phyloP scores from a whole-genome alignment of 2,329 filamentous ascomycete genomes.

The Blumeria graminis region DNA sequence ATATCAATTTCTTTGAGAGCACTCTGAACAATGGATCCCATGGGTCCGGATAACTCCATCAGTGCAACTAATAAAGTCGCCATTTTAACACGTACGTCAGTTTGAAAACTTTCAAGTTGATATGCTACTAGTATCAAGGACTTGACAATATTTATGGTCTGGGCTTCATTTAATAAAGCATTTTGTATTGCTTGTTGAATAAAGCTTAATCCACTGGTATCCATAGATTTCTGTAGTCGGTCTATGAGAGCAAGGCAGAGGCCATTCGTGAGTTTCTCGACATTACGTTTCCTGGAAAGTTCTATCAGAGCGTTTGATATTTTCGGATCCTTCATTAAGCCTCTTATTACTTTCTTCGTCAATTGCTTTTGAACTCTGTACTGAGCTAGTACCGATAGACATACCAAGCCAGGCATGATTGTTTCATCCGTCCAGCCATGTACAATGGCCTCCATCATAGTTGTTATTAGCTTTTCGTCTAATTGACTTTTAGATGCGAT shows the following conservation, averaged over 20 bases:
- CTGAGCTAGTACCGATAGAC: slow-evolving; percentile 59
- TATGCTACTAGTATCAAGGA: slow-evolving; percentile 35
- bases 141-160: slow-evolving; percentile 40
- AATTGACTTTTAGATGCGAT: slow-evolving; percentile 63
- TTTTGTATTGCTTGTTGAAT: slow-evolving; percentile 37
- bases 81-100: slow-evolving; percentile 34
- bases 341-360: slow-evolving; percentile 44
- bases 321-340: slow-evolving; percentile 37
- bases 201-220: slow-evolving; percentile 28
- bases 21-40: slow-evolving; percentile 39
- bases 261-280: slow-evolving; percentile 49
- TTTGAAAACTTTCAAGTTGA: slow-evolving; percentile 27
- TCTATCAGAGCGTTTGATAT: slow-evolving; percentile 34
- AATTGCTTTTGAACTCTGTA: slow-evolving; percentile 48
- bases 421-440: slow-evolving; percentile 55
- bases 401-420: slow-evolving; percentile 47
- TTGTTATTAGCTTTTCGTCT: slow-evolving; percentile 55
- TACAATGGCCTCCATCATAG: slow-evolving; percentile 74
- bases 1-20: slow-evolving; percentile 42
- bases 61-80: slow-evolving; percentile 42
- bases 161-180: slow-evolving; percentile 34
- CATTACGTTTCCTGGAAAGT: slow-evolving; percentile 37
- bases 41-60: slow-evolving; percentile 30
- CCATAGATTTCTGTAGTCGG: slow-evolving; percentile 33
- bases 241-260: slow-evolving; percentile 42